Percentiles rank a stretch among this genome's conserved stretches.
These are phyloP conservation scores for Aspergillus eucalypticola DNA, from an alignment of 2,329 filamentous ascomycete species.

Conservation along the genomic window DNA sequence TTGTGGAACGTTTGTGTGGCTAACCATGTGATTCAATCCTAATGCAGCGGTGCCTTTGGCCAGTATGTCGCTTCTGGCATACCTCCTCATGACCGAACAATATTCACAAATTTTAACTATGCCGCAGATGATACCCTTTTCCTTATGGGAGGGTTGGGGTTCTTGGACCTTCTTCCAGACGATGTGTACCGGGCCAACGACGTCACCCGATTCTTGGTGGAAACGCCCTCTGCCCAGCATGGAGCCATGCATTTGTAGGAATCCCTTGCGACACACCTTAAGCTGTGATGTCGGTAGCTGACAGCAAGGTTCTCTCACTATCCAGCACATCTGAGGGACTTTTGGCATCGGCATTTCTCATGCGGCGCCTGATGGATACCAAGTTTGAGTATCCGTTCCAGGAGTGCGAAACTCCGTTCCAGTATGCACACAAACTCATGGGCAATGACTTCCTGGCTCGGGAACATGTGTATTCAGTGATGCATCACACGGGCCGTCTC, in stretches of 20 bases:
- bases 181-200: conserved; percentile 34
- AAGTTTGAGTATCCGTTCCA: conserved; percentile 40
- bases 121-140: conserved; percentile 39
- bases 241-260: conserved; percentile 41
- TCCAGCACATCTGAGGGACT: conserved; percentile 38
- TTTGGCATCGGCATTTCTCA: conserved; percentile 38
- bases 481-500: conserved; percentile 39
- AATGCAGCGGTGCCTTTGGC: conserved; percentile 24
- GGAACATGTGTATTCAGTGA: conserved; percentile 40
- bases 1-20: background rate
- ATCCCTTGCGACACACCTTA: background rate
- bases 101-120: background rate
- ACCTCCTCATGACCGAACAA: background rate
- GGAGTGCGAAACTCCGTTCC: conserved; percentile 35
- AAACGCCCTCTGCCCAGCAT: conserved; percentile 38
- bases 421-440: conserved; percentile 37
- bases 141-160: conserved; percentile 38
- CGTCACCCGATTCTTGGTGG: conserved; percentile 37
- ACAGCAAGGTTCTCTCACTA: background rate
- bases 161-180: conserved; percentile 37
- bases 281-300: background rate
- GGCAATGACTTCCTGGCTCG: conserved; percentile 30
- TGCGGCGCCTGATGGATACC: conserved; percentile 36
- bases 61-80: conserved; percentile 17
- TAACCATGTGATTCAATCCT: background rate